These are phyloP conservation scores for Phyllosticta capitalensis DNA, from an alignment of 2,329 filamentous ascomycete species.

Conservation along the genomic window DNA sequence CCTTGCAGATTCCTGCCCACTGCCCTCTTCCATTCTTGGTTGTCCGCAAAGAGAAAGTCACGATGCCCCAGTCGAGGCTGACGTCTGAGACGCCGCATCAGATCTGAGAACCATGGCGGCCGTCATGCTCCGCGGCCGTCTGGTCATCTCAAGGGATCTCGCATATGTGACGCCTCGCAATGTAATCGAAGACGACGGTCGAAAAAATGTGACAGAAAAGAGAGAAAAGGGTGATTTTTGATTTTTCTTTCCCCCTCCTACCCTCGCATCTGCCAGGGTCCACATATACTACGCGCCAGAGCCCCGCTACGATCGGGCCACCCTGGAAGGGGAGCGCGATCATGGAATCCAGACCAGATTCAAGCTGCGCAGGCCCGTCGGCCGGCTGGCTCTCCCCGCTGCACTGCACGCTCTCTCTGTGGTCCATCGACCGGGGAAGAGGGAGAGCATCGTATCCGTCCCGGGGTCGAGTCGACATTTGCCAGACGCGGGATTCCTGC, in stretches of 20 bases:
- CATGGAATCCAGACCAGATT: not conserved
- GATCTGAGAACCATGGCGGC: not conserved
- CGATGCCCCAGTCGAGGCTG: not conserved
- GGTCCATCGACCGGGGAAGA: not conserved
- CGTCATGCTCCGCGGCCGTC: not conserved
- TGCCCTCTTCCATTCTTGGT: conserved; percentile 6
- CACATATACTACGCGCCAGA: not conserved
- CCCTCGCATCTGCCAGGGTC: not conserved
- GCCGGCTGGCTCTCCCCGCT: not conserved
- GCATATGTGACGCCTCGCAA: not conserved
- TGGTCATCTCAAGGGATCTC: not conserved
- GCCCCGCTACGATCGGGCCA: not conserved
- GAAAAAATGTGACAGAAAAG: not conserved
- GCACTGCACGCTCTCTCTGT: not conserved
- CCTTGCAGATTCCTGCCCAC: not conserved
- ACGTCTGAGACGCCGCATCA: conserved; percentile 1
- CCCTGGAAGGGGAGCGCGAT: not conserved
- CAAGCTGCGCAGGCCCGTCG: not conserved
- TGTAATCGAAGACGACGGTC: no score
- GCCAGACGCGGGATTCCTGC: not conserved
- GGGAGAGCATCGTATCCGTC: no score
- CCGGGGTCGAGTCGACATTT: not conserved
- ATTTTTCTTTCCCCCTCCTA: no score
- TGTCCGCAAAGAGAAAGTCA: not conserved
- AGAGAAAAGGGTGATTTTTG: not conserved